Percentiles rank a stretch among this genome's conserved stretches.
Evolutionary conservation across 768 basidiomycete genomes (phyloP).

Genomic region (Hygrocybe coccinea): DNA sequence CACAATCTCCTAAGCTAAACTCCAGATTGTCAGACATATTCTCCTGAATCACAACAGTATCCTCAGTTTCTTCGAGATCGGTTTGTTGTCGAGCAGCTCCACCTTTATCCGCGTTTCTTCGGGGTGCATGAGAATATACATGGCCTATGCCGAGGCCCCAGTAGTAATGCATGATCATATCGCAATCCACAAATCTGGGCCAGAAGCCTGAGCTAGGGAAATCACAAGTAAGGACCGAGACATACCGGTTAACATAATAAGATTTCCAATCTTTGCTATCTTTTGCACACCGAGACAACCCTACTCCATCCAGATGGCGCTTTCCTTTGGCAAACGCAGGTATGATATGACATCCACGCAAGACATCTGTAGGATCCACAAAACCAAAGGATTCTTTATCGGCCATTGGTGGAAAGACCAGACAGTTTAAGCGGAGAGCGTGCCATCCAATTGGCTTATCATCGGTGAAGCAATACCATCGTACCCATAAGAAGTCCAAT

Average conservation of each 20-base stretch:
- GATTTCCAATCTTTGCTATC: constrained; percentile 2
- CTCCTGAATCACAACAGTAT: background rate
- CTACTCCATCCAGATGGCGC: background rate
- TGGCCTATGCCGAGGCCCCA: constrained; percentile 29
- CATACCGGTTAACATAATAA: constrained; percentile 37
- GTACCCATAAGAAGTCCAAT: constrained; percentile 33
- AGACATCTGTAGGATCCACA: constrained; percentile 29
- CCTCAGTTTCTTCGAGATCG: background rate
- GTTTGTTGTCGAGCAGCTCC: background rate
- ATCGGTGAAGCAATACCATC: constrained; percentile 24
- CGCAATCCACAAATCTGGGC: constrained; percentile 35
- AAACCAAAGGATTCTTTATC: constrained; percentile 31
- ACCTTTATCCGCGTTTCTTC: background rate
- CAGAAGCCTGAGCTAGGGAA: background rate
- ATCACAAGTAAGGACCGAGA: background rate
- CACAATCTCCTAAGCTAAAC: background rate
- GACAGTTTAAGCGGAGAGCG: constrained; percentile 11
- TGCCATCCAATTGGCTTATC: constrained; percentile 2
- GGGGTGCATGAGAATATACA: background rate
- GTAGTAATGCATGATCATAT: constrained; percentile 34
- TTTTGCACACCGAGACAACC: background rate
- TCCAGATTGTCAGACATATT: background rate
- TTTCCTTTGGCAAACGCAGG: constrained; percentile 28
- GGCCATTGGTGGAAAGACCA: constrained; percentile 20
- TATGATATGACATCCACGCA: constrained; percentile 31